These are phyloP conservation scores for Scalesia atractyloides DNA, from an alignment of 129 eudicot genomes.

Conservation along the genomic window DNA sequence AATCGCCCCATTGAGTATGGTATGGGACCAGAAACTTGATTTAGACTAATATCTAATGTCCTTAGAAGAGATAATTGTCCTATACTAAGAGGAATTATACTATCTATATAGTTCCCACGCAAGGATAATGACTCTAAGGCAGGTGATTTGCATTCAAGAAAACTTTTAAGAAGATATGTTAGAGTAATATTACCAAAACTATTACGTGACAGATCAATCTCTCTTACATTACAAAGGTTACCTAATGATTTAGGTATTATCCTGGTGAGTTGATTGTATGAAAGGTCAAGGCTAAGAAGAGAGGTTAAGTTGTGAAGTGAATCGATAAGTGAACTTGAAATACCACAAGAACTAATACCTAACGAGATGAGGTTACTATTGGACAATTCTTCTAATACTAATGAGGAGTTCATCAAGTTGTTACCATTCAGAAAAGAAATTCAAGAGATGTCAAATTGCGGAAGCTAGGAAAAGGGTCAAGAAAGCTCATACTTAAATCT, in stretches of 20 bases:
- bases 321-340: not conserved
- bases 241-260: not conserved
- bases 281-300: conserved; percentile 10
- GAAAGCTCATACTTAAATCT: not conserved
- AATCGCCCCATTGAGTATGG: not conserved
- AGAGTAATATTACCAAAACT: not conserved
- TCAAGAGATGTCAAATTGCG: not conserved
- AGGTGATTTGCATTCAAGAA: conserved; percentile 7
- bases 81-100: too few relatives aligned
- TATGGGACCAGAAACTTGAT: not conserved
- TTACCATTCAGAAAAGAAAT: not conserved
- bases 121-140: not conserved
- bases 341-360: not conserved
- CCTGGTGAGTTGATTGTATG: conserved; percentile 1
- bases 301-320: conserved; percentile 7
- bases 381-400: not conserved
- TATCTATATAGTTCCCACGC: not conserved
- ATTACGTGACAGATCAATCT: not conserved
- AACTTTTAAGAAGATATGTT: not conserved
- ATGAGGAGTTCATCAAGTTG: not conserved
- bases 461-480: not conserved
- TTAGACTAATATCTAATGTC: too few relatives aligned
- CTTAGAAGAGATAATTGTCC: too few relatives aligned
- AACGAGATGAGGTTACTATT: not conserved
- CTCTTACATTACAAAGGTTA: conserved; percentile 10